Percentiles rank a stretch among this genome's conserved stretches.
Evolutionary conservation across 2,329 filamentous ascomycete species (phyloP).

Genomic region (Aspergillus versicolor): DNA sequence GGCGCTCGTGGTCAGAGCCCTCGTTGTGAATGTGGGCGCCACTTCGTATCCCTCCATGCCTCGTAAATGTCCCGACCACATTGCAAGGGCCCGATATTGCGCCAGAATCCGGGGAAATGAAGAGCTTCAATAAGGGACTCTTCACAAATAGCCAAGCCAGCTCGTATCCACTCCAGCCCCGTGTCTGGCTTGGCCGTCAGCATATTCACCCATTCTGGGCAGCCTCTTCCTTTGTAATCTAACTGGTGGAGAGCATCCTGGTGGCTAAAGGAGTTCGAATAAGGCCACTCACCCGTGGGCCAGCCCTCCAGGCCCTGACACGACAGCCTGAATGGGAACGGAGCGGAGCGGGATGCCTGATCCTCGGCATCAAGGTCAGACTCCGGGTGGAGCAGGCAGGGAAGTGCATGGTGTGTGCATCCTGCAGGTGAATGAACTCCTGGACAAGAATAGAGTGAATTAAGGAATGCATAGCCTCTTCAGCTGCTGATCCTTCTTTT

Average conservation of each 20-base stretch:
- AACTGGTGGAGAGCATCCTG: neutral
- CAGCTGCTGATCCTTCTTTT: neutral
- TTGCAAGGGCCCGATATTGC: neutral
- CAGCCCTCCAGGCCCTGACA: neutral
- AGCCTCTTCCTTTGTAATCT: neutral
- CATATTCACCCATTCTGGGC: too few species aligned
- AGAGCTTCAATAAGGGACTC: neutral
- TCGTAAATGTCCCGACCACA: neutral
- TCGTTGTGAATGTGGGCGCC: too few species aligned
- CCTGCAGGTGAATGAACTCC: too few species aligned
- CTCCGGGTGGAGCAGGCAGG: neutral
- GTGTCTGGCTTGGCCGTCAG: too few species aligned
- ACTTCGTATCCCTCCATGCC: neutral
- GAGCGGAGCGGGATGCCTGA: neutral
- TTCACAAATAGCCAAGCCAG: too few species aligned
- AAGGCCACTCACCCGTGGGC: too few species aligned
- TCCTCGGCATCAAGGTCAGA: neutral
- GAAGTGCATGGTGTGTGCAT: too few species aligned
- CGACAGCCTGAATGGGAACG: neutral
- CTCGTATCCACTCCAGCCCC: too few species aligned
- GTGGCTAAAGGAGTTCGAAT: neutral
- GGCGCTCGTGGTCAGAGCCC: too few species aligned
- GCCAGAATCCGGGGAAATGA: neutral
- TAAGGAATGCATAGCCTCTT: neutral
- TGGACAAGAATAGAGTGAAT: too few species aligned